phyloP scores from a whole-genome alignment of 306 rosid species.

The Quercus variabilis region DNA sequence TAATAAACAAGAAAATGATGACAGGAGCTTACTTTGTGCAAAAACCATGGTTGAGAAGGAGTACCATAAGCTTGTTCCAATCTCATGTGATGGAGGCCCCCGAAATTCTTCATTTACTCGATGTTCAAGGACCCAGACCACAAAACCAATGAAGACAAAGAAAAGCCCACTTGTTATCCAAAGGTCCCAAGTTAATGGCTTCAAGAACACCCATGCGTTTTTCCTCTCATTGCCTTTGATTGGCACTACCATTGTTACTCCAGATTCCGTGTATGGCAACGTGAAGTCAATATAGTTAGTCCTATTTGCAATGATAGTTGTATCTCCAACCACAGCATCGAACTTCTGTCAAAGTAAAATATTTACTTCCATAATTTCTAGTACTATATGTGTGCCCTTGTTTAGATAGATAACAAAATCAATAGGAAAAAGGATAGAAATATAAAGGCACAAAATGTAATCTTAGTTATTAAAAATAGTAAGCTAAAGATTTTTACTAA shows the following conservation, averaged over 20 bases:
- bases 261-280: conserved; percentile 39
- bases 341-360: background rate
- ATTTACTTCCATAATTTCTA: too few species aligned
- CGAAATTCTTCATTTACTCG: conserved; percentile 31
- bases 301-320: conserved; percentile 30
- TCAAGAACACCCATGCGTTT: conserved; percentile 41
- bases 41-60: conserved; percentile 45
- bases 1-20: background rate
- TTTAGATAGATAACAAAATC: too few species aligned
- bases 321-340: conserved; percentile 42
- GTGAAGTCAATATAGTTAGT: conserved; percentile 38
- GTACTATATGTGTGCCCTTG: background rate
- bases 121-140: conserved; percentile 46
- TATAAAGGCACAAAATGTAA: too few species aligned
- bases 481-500: background rate
- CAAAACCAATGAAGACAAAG: conserved; percentile 34
- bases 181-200: conserved; percentile 36
- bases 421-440: too few species aligned
- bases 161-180: conserved; percentile 28
- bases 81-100: conserved; percentile 21
- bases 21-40: conserved; percentile 18
- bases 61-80: conserved; percentile 41
- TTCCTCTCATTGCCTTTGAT: background rate
- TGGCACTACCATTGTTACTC: conserved; percentile 33
- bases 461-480: background rate